Percentiles rank a stretch among this genome's conserved stretches.
phyloP scores from a whole-genome alignment of 805 yeast genomes.

The Blastobotrys peoriensis region DNA sequence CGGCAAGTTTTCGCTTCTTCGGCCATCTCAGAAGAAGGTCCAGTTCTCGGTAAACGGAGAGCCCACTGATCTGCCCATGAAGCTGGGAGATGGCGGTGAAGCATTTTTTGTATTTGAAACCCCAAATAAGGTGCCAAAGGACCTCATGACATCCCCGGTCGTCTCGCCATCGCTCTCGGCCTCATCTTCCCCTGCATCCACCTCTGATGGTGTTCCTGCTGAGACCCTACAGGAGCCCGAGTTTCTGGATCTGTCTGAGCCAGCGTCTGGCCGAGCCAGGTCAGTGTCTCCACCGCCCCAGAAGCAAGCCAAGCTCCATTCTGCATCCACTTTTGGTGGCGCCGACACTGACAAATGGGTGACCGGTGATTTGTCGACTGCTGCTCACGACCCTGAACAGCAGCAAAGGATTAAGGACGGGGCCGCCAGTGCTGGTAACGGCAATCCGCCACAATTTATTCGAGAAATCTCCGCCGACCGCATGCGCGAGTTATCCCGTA shows the following conservation, averaged over 20 bases:
- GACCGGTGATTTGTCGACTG: neutral
- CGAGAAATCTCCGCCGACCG: conserved; percentile 40
- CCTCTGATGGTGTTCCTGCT: neutral
- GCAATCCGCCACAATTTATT: neutral
- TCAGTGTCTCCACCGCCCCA: conserved; percentile 6
- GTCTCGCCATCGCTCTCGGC: conserved; percentile 57
- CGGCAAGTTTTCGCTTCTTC: conserved; percentile 85
- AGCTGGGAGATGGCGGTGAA: conserved; percentile 95
- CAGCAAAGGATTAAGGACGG: neutral
- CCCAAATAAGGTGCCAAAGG: conserved; percentile 59
- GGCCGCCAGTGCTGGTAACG: neutral
- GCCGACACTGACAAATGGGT: neutral
- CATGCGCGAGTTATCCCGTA: conserved; percentile 58
- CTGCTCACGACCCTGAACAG: neutral
- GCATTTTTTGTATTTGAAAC: conserved; percentile 96
- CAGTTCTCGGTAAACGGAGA: conserved; percentile 81
- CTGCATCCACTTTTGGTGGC: conserved; percentile 3
- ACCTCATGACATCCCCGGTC: conserved; percentile 82
- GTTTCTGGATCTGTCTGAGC: conserved; percentile 38
- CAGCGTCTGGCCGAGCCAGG: neutral
- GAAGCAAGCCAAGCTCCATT: neutral
- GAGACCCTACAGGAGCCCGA: conserved; percentile 41
- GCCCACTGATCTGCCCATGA: conserved; percentile 84
- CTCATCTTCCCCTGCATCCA: conserved; percentile 17
- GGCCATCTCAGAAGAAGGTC: conserved; percentile 94